Percentiles rank a stretch among this genome's conserved stretches.
Evolutionary conservation across 768 basidiomycete species (phyloP).

Genomic region (Auricularia auricula-judae): DNA sequence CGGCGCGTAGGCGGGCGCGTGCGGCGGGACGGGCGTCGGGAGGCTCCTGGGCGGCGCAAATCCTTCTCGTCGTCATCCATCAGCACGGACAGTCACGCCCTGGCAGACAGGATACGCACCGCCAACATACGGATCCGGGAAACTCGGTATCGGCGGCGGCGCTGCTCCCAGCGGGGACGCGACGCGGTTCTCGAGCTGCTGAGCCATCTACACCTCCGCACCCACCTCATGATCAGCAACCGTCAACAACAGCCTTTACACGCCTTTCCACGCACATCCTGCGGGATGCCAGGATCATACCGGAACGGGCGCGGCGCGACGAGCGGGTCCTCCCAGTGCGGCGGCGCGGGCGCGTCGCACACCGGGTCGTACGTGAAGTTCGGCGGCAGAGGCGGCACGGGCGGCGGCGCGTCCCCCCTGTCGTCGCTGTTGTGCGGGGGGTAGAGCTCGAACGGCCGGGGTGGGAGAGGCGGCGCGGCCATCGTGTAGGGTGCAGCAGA

Average conservation of each 20-base stretch:
- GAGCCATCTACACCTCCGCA: conserved; percentile 44
- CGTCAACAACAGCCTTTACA: too few relatives aligned
- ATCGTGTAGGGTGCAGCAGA: background rate
- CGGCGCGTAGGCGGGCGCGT: background rate
- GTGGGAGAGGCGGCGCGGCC: conserved; percentile 2
- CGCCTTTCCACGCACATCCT: conserved; percentile 32
- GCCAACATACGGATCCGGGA: background rate
- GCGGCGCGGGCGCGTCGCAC: conserved; percentile 18
- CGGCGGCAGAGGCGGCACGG: conserved; percentile 40
- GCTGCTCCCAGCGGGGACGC: background rate
- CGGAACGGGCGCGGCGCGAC: conserved; percentile 59
- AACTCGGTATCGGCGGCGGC: background rate
- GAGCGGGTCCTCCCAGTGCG: conserved; percentile 44
- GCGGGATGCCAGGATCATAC: conserved; percentile 46
- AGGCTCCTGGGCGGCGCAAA: background rate
- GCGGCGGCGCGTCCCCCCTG: conserved; percentile 19
- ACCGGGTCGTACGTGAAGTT: conserved; percentile 15
- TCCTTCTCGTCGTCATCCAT: too few relatives aligned
- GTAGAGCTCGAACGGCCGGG: background rate
- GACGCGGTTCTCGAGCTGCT: conserved; percentile 38
- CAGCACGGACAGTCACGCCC: too few relatives aligned
- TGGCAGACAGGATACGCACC: too few relatives aligned
- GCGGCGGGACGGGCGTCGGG: conserved; percentile 2
- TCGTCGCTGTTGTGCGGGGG: background rate
- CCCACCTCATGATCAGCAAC: conserved; percentile 29